Conservation (phyloP, 2,329 filamentous ascomycete genomes). For the Fusarium sp. region DNA sequence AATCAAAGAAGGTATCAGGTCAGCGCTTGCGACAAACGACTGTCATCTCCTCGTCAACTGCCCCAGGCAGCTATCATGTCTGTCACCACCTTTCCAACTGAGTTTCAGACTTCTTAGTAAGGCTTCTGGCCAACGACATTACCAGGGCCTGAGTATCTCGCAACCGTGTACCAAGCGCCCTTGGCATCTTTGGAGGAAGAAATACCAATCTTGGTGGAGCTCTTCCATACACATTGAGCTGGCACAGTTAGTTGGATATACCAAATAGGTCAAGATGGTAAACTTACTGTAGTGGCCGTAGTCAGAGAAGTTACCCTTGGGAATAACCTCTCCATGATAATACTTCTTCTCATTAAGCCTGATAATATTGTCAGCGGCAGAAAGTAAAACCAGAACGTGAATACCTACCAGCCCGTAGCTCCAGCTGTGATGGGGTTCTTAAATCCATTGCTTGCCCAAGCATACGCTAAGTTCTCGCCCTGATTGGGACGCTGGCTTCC, state of each 20-base stretch:
- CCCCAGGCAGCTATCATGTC: neutral
- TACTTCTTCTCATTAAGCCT: conserved; percentile 36
- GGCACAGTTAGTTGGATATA: neutral
- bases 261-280: rapidly evolving
- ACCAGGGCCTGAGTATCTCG: conserved; percentile 48
- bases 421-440: conserved; percentile 27
- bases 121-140: conserved; percentile 47
- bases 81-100: rapidly evolving
- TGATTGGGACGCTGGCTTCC: conserved; percentile 17
- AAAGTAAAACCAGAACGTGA: rapidly evolving
- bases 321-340: conserved; percentile 36
- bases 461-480: conserved; percentile 41
- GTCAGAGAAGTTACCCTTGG: conserved; percentile 34
- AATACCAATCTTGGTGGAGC: conserved; percentile 48
- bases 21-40: neutral
- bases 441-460: conserved; percentile 15
- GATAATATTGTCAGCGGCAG: rapidly evolving
- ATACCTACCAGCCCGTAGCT: conserved; percentile 31
- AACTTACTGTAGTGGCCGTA: conserved; percentile 47
- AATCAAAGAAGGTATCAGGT: conserved; percentile 26
- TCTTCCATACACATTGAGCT: conserved; percentile 49
- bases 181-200: conserved; percentile 42
- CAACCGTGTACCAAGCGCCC: conserved; percentile 49
- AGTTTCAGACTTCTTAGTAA: conserved; percentile 21
- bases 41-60: neutral